phyloP scores from a whole-genome alignment of 208 protist species.

The Trypanosoma conorhini region DNA sequence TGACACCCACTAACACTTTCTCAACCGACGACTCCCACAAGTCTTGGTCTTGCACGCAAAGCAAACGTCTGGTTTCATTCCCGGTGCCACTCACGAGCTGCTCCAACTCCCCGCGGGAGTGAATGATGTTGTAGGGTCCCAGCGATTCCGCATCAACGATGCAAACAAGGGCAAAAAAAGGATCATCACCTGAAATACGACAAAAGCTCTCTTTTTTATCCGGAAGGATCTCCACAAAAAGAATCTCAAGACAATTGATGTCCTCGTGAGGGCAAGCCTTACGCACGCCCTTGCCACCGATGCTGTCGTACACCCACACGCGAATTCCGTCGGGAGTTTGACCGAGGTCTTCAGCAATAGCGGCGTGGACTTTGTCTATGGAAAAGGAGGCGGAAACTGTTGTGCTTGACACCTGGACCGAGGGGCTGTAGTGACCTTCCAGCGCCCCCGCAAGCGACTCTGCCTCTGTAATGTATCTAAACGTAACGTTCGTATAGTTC shows the following conservation, averaged over 20 bases:
- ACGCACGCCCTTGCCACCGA: not conserved
- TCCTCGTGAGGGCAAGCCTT: not conserved
- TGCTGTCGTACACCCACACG: conserved; percentile 20
- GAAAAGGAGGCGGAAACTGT: conserved; percentile 23
- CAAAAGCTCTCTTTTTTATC: not conserved
- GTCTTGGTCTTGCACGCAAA: not conserved
- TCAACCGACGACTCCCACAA: not conserved
- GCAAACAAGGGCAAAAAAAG: conserved; percentile 24
- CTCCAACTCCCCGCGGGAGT: conserved; percentile 9
- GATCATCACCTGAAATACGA: not conserved
- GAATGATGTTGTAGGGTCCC: conserved; percentile 6
- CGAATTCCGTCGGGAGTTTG: conserved; percentile 35
- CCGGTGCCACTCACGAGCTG: not conserved
- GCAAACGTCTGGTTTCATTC: not conserved
- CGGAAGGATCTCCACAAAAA: conserved; percentile 23
- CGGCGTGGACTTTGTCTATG: conserved; percentile 24
- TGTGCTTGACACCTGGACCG: conserved; percentile 24
- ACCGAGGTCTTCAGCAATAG: conserved; percentile 37
- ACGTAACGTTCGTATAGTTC: conserved; percentile 19
- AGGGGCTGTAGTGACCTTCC: conserved; percentile 34
- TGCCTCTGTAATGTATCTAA: conserved; percentile 42
- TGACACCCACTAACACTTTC: conserved; percentile 4
- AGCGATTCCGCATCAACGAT: conserved; percentile 5
- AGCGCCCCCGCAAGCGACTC: conserved; percentile 39
- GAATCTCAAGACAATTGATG: not conserved